Base-by-base conservation (phyloP, 2,329 filamentous ascomycete species). In the Xylogone sp. region DNA sequence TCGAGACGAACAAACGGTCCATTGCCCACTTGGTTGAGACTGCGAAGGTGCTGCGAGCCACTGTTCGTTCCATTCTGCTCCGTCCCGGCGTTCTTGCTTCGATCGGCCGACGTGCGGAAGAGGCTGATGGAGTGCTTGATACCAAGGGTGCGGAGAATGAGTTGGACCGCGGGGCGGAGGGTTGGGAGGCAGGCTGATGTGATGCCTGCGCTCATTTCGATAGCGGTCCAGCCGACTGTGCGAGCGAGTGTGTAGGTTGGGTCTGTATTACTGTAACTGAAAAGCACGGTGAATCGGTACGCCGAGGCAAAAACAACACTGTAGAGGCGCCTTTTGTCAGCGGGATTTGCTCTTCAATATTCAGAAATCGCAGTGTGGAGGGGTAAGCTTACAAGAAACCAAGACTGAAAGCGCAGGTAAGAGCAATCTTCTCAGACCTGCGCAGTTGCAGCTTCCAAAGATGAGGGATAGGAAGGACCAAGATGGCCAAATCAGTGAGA, bases 121-220 rank as follows among this genome's bases (percentile, higher is more conserved):
- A 70, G 66, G 46, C 34, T 66, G 67, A n/a, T 39, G 13, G 34
- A 16, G n/a, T 67, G 65, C 52, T 73, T 75, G 18, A 75, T 67
- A n/a, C 73, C 70, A 10, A 75, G 56, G 2, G 63, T 67, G 4
- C 71, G 68, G 2, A 71, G 65, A 7, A 73, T 64, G 9, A 59
- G 18, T 3, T 67, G 65, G 27, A 78, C 56, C 13, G 76, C 68
- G 2, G 76, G 76, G 5, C 75, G 70, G 39, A 81, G 65, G 0
- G 77, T 78, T 0, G 78, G 78, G 0, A 80, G 72, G 55, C 75
- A 79, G 6, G 77, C 77, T 0, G 76, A 77, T 43, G 78, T 68
- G 55, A 82, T 77, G 46, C 76, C 78, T 0, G 72, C 71, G 0
- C 74, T 68, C 62, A 75, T 72, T 58, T 79, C 76, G 53, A 78